Conservation (phyloP, 805 yeast species). For the Saccharomycopsis synnaedendra region DNA sequence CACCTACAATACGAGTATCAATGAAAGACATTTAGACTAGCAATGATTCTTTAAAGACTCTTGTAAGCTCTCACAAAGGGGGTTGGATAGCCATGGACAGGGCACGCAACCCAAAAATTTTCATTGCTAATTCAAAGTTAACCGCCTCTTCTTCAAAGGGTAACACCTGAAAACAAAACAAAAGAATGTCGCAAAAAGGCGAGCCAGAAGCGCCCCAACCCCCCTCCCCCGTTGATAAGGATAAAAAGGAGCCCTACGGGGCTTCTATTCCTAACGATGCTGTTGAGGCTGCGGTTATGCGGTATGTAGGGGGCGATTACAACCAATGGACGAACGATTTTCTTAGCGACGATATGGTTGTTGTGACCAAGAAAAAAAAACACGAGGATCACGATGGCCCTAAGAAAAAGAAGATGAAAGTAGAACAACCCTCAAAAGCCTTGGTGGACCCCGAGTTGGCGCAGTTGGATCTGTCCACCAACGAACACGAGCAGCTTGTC, state of each 20-base stretch:
- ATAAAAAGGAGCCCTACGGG: background rate
- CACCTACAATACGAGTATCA: too few species aligned
- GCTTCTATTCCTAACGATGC: constrained; percentile 22
- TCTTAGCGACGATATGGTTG: constrained; percentile 28
- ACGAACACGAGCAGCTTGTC: constrained; percentile 54
- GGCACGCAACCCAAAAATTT: background rate
- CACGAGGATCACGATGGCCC: constrained; percentile 6
- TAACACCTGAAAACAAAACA: background rate
- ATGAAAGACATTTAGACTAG: too few species aligned
- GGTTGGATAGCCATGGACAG: too few species aligned
- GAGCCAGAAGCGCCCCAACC: background rate
- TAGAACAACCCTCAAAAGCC: background rate
- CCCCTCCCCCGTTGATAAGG: background rate
- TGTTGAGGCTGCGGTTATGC: constrained; percentile 73
- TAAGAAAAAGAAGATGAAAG: constrained; percentile 7
- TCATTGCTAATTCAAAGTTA: background rate
- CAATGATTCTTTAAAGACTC: too few species aligned
- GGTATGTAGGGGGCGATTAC: constrained; percentile 46
- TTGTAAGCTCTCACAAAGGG: too few species aligned
- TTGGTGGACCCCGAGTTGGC: constrained; percentile 52
- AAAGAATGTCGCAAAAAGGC: background rate
- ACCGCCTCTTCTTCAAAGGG: background rate
- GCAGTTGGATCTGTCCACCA: constrained; percentile 31
- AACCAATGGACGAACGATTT: constrained; percentile 39
- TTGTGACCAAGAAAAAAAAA: constrained; percentile 1